Evolutionary conservation across 177 flowering plant genomes (phyloP).

Genomic region (Vitis hybrid): DNA sequence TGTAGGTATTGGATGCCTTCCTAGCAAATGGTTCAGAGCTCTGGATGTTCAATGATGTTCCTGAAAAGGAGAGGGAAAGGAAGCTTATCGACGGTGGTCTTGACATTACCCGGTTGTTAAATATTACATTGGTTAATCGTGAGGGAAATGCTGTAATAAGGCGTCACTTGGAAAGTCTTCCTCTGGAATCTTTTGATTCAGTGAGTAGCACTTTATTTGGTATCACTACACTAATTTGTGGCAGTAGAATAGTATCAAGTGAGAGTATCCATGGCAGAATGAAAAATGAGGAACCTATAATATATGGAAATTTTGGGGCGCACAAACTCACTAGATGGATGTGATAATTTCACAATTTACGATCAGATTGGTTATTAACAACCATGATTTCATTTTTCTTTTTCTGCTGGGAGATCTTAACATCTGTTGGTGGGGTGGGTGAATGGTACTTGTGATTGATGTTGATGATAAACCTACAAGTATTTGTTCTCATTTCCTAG

Average conservation of each 20-base stretch:
- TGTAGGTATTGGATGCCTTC: conserved; percentile 80
- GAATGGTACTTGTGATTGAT: background rate
- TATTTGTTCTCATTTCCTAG: background rate
- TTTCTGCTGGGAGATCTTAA: no score
- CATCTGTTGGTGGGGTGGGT: background rate
- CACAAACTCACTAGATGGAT: no score
- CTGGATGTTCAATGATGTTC: conserved; percentile 91
- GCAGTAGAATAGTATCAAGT: background rate
- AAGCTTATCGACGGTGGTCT: conserved; percentile 83
- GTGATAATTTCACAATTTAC: no score
- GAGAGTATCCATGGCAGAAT: background rate
- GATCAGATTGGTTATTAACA: no score
- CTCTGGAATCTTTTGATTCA: conserved; percentile 78
- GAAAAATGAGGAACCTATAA: no score
- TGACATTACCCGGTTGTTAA: conserved; percentile 49
- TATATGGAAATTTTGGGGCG: no score
- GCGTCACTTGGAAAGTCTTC: conserved; percentile 83
- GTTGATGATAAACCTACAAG: background rate
- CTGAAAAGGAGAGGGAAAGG: conserved; percentile 67
- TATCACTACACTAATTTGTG: background rate
- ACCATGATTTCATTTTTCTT: no score
- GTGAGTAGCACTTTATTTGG: conserved; percentile 37
- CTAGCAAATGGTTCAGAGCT: conserved; percentile 75
- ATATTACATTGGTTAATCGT: conserved; percentile 63
- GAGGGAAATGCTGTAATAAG: conserved; percentile 90